Conservation (phyloP, 2,329 filamentous ascomycete genomes). For the Ophiostoma perfectum region DNA sequence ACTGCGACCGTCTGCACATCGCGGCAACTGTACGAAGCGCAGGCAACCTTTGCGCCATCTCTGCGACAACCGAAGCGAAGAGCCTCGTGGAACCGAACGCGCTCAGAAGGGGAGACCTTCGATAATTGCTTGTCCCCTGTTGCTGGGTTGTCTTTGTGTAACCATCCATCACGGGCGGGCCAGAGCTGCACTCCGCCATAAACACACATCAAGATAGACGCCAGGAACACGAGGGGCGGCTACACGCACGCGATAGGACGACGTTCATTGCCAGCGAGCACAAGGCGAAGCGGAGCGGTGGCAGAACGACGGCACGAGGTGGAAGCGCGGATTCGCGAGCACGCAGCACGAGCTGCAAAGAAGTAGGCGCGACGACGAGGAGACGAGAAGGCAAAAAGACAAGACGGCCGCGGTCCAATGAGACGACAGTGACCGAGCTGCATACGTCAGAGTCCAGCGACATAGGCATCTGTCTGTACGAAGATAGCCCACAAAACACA, state of each 20-base stretch:
- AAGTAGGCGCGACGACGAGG: not conserved
- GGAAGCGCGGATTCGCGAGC: no score
- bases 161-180: not conserved
- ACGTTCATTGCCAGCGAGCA: not conserved
- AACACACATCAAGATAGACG: not conserved
- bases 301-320: no score
- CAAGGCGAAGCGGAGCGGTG: not conserved
- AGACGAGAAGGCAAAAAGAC: not conserved
- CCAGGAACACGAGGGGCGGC: constrained; percentile 4
- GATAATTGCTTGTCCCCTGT: not conserved
- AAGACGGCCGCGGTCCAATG: not conserved
- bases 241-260: not conserved
- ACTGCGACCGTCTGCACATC: no score
- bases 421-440: constrained; percentile 2
- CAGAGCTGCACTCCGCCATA: not conserved
- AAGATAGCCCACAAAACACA: not conserved
- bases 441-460: not conserved
- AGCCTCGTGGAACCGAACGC: constrained; percentile 2
- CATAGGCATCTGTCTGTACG: not conserved
- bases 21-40: no score
- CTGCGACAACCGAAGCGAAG: not conserved
- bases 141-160: not conserved
- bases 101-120: not conserved
- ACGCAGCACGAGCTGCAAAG: no score
- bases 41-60: not conserved